A percentile compares a stretch with the other conserved stretches of the same genome.
Conservation (phyloP, 352 stramenopile genomes). For the Saprolegnia parasitica region DNA sequence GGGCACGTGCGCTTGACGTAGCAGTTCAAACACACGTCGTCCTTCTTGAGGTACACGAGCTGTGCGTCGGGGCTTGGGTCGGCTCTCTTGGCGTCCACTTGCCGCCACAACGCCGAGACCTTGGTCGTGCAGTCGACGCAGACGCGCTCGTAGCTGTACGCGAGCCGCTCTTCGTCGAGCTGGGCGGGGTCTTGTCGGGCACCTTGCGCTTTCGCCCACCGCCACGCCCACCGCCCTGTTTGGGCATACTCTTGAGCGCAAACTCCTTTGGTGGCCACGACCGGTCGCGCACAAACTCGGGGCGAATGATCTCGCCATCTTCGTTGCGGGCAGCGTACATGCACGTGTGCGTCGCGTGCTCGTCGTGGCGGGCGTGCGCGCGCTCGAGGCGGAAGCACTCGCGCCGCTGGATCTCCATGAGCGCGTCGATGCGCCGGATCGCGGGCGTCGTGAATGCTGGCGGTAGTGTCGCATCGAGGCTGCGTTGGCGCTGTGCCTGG, state of each 20-base stretch:
- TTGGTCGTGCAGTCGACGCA: slow-evolving; percentile 17
- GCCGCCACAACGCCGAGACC: slow-evolving; percentile 20
- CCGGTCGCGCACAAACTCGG: slow-evolving; percentile 46
- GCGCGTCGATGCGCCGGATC: slow-evolving; percentile 24
- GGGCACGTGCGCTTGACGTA: slow-evolving; percentile 47
- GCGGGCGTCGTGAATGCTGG: background rate
- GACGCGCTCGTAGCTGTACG: slow-evolving; percentile 2
- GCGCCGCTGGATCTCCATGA: slow-evolving; percentile 26
- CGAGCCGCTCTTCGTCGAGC: slow-evolving; percentile 25
- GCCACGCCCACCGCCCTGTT: slow-evolving; percentile 51
- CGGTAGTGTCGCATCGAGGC: background rate
- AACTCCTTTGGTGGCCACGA: slow-evolving; percentile 75
- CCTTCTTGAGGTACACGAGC: slow-evolving; percentile 20
- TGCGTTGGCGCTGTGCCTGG: slow-evolving; percentile 13
- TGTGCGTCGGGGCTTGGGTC: slow-evolving; percentile 15
- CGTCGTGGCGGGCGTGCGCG: background rate
- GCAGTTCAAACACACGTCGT: slow-evolving; percentile 64
- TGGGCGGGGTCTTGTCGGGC: slow-evolving; percentile 27
- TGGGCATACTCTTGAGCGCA: slow-evolving; percentile 47
- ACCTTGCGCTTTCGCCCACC: slow-evolving; percentile 35
- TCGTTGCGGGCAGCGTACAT: slow-evolving; percentile 20
- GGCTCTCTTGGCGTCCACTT: slow-evolving; percentile 23
- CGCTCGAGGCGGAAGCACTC: slow-evolving; percentile 27
- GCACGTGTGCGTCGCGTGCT: background rate
- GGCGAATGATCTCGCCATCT: slow-evolving; percentile 26